Base-by-base conservation (phyloP, 225 moss, liverwort and hornwort species). In the Takakia lepidozioides region DNA sequence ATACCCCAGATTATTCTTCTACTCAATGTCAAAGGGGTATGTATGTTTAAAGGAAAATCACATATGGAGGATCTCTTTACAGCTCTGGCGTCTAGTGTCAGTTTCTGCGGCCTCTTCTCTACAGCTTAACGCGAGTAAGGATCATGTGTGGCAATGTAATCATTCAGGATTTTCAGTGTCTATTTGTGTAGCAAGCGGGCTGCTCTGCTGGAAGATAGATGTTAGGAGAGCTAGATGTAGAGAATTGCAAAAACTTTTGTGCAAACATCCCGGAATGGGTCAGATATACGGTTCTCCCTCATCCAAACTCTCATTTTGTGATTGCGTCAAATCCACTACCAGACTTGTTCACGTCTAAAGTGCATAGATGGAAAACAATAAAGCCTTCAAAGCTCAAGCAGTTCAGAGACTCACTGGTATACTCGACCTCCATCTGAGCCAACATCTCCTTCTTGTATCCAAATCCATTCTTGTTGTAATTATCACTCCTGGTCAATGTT, bases 371-470 rank as follows among this genome's bases (percentile, higher is more conserved):
- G 13, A 42, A 44, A 56, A 19, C 11, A 4, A 29, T 5, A 2
- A 10, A 44, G 28, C 10, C 2, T 11, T 18, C 13, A 15, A 40
- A 32, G 43, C 17, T 8, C 14, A 15, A 10, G 15, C 23, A 27
- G 1, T 2, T 15, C 11, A 15, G 3, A 15, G 15, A 62, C 69
- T 61, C 35, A 82, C 87, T 85, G 9, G 84, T 90, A 19, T 70
- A 98, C 53, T 98, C 95, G 32, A 72, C 51, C 36, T 80, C 69
- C 67, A 98, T 90, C 62, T 74, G 77, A 40, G 75, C 15, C 3
- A 98, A 59, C 87, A 98, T 90, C 75, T 98, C 95, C 80, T 85
- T 76, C 73, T 98, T 98, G 59, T 87, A 50, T 2, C 95, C 95
- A 16, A 82, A 98, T 14, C 95, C 95, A 3, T 43, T 69, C 69